phyloP scores from a whole-genome alignment of 257 asterid genomes.

The Marsdenia floribunda region DNA sequence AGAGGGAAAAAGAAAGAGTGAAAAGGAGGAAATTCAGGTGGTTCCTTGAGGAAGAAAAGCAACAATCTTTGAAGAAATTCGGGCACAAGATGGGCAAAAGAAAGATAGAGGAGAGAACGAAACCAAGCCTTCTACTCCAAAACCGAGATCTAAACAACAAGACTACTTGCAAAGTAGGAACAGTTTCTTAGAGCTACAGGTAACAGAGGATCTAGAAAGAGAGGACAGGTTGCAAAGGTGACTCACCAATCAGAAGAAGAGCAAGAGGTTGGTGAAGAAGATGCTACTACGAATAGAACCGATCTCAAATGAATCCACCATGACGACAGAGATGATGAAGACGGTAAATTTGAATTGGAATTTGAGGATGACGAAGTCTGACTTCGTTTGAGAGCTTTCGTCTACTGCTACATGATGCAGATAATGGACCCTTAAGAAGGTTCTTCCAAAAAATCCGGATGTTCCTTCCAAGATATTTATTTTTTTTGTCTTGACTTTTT shows the following conservation, averaged over 20 bases:
- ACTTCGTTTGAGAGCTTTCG: slow-evolving; percentile 86
- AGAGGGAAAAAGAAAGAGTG: no score
- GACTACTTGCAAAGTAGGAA: not conserved
- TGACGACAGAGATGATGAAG: slow-evolving; percentile 61
- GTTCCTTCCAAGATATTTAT: no score
- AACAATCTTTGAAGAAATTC: no score
- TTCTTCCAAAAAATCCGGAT: no score
- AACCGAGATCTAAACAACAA: slow-evolving; percentile 8
- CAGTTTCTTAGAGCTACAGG: not conserved
- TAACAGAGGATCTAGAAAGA: slow-evolving; percentile 20
- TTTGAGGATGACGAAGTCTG: slow-evolving; percentile 80
- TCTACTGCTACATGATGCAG: slow-evolving; percentile 53
- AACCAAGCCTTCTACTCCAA: not conserved
- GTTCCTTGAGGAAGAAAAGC: no score
- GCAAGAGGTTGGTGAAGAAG: slow-evolving; percentile 72
- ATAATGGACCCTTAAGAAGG: no score
- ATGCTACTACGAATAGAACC: slow-evolving; percentile 75
- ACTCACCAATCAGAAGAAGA: slow-evolving; percentile 82
- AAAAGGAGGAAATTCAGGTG: no score
- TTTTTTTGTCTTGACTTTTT: no score
- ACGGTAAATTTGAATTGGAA: slow-evolving; percentile 65
- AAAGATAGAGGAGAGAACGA: slow-evolving; percentile 1
- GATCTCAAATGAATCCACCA: slow-evolving; percentile 96
- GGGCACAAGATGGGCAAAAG: not conserved
- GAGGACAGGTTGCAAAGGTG: slow-evolving; percentile 21